Percentiles rank a stretch among this genome's conserved stretches.
Conservation (phyloP, 2,329 filamentous ascomycete genomes). For the Eutypella sp. region DNA sequence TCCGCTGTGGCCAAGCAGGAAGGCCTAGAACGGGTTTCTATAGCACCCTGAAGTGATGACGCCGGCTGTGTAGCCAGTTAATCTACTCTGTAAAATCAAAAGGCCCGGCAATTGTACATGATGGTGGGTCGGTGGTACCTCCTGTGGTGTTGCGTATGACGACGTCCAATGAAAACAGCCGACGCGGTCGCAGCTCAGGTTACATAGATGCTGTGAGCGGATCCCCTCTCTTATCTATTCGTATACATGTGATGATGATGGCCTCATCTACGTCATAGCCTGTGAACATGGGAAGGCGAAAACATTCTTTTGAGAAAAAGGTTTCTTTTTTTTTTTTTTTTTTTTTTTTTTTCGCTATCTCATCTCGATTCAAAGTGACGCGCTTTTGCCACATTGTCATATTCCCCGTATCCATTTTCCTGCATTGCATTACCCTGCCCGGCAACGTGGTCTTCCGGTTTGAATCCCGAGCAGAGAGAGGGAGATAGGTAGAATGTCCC, state of each 20-base stretch:
- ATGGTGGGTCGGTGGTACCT: background rate
- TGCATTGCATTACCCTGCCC: background rate
- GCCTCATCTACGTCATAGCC: background rate
- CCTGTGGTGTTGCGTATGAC: background rate
- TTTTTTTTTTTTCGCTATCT: background rate
- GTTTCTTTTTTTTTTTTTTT: background rate
- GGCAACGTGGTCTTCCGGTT: no score
- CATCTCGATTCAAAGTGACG: no score
- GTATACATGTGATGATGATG: background rate
- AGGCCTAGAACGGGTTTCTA: background rate
- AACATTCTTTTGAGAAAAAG: no score
- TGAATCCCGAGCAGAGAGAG: no score
- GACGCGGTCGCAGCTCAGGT: background rate
- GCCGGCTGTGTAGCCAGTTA: background rate
- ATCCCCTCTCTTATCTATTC: background rate
- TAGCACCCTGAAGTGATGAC: background rate
- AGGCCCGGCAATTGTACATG: background rate
- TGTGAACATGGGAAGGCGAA: no score
- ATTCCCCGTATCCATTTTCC: no score
- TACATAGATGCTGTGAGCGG: background rate
- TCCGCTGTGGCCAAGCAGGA: background rate
- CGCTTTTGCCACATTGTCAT: no score
- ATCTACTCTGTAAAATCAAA: background rate
- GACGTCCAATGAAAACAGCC: background rate
- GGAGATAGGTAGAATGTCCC: no score